phyloP scores from a whole-genome alignment of 1,284 basidiomycete genomes.

The Cerrena zonata region DNA sequence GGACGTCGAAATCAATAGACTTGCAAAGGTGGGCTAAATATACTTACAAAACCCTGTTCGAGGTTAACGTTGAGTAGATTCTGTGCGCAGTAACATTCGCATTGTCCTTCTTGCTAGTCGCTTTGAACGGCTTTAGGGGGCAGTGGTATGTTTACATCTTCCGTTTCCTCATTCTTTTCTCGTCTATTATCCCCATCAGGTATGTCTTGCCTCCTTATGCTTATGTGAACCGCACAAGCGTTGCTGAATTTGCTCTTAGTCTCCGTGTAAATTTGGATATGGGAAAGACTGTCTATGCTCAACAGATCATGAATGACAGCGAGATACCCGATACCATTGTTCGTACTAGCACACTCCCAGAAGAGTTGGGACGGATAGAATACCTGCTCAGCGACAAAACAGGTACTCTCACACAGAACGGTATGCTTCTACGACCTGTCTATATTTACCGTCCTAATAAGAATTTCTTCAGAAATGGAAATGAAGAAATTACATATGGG shows the following conservation, averaged over 20 bases:
- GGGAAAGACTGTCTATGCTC: constrained; percentile 97
- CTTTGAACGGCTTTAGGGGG: constrained; percentile 93
- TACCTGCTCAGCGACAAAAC: constrained; percentile 97
- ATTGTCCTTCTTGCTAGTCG: constrained; percentile 86
- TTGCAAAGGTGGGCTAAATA: constrained; percentile 72
- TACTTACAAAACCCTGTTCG: neutral
- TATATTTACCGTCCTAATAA: too few species aligned
- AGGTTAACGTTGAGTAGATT: constrained; percentile 49
- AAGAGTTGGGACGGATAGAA: constrained; percentile 93
- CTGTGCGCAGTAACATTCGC: constrained; percentile 91
- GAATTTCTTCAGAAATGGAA: constrained; percentile 96
- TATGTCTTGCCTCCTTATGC: constrained; percentile 41
- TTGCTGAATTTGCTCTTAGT: constrained; percentile 37
- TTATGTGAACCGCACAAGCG: neutral
- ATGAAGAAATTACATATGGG: constrained; percentile 98
- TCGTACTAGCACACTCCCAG: constrained; percentile 91
- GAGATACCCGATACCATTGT: constrained; percentile 96
- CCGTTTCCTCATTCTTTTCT: constrained; percentile 95
- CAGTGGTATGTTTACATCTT: constrained; percentile 96
- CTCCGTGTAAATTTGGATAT: constrained; percentile 97
- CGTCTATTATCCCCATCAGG: constrained; percentile 99
- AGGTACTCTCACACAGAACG: constrained; percentile 95
- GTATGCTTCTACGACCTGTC: too few species aligned
- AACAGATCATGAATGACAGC: constrained; percentile 87
- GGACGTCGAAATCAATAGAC: constrained; percentile 90